Conservation (phyloP, 768 basidiomycete genomes). For the Panellus pusillus region DNA sequence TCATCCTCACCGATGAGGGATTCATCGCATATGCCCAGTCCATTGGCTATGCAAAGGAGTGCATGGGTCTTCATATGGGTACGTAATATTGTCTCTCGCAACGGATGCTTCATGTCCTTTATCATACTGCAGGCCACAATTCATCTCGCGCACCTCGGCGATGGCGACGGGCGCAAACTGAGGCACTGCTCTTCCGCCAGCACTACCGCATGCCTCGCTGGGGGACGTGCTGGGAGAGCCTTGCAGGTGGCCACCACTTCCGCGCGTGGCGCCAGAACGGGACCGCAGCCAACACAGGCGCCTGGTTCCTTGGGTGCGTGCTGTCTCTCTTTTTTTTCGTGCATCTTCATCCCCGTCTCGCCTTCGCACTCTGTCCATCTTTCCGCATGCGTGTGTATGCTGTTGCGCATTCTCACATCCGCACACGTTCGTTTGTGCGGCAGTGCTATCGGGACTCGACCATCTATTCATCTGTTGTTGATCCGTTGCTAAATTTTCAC, state of each 20-base stretch:
- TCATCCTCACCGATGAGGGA: slow-evolving; percentile 72
- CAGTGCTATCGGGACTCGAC: too few relatives aligned
- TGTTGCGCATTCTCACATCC: too few relatives aligned
- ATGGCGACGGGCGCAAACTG: slow-evolving; percentile 70
- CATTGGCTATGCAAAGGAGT: slow-evolving; percentile 81
- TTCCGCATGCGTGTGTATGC: too few relatives aligned
- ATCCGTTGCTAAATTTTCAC: too few relatives aligned
- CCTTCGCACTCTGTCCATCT: too few relatives aligned
- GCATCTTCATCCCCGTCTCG: background rate
- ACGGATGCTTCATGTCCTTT: background rate
- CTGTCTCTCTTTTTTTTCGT: background rate
- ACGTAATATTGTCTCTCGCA: background rate
- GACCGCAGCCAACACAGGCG: slow-evolving; percentile 64
- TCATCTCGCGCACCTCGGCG: slow-evolving; percentile 82
- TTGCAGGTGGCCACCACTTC: slow-evolving; percentile 86
- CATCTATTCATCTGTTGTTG: too few relatives aligned
- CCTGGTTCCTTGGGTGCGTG: slow-evolving; percentile 83
- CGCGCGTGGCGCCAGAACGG: slow-evolving; percentile 90
- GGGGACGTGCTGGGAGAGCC: slow-evolving; percentile 89
- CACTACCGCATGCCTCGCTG: slow-evolving; percentile 71
- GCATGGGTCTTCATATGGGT: slow-evolving; percentile 55
- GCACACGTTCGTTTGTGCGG: too few relatives aligned
- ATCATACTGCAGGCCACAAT: slow-evolving; percentile 62
- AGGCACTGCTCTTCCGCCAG: slow-evolving; percentile 76
- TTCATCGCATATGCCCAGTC: slow-evolving; percentile 70